Conservation (phyloP, 352 stramenopile species). For the Phytophthora ohioensis region DNA sequence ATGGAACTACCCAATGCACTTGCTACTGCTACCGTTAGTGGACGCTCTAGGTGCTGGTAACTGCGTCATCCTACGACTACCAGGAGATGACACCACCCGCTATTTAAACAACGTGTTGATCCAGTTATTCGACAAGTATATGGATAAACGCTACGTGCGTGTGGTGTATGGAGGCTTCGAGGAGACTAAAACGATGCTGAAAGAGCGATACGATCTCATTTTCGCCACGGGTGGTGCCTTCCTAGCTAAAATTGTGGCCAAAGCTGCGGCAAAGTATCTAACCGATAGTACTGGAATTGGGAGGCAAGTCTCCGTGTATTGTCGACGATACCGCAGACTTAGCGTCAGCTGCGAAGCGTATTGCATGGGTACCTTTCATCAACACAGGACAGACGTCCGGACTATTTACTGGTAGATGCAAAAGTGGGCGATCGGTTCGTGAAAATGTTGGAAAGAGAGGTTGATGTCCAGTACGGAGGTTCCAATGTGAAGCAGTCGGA, state of each 20-base stretch:
- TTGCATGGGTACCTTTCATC: constrained; percentile 86
- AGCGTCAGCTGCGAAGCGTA: constrained; percentile 68
- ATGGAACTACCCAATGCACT: constrained; percentile 93
- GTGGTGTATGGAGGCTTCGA: constrained; percentile 87
- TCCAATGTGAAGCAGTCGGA: constrained; percentile 48
- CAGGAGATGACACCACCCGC: constrained; percentile 85
- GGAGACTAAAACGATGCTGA: constrained; percentile 82
- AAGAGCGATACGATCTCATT: constrained; percentile 87
- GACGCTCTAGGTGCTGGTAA: constrained; percentile 92
- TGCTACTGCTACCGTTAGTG: constrained; percentile 82
- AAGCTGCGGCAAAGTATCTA: constrained; percentile 89
- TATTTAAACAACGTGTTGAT: constrained; percentile 69
- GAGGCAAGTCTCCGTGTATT: constrained; percentile 93
- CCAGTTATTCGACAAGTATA: constrained; percentile 73
- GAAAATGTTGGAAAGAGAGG: constrained; percentile 40
- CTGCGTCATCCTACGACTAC: constrained; percentile 92
- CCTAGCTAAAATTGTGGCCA: constrained; percentile 91
- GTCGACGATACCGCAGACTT: constrained; percentile 75
- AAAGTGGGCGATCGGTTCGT: constrained; percentile 70
- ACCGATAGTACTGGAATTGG: constrained; percentile 94
- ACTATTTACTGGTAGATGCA: constrained; percentile 93
- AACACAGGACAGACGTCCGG: constrained; percentile 94
- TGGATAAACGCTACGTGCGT: constrained; percentile 80
- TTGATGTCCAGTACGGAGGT: constrained; percentile 63
- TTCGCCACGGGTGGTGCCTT: constrained; percentile 79